Evolutionary conservation across 2,329 filamentous ascomycete species (phyloP).

Genomic region (Ophiostoma populinum): DNA sequence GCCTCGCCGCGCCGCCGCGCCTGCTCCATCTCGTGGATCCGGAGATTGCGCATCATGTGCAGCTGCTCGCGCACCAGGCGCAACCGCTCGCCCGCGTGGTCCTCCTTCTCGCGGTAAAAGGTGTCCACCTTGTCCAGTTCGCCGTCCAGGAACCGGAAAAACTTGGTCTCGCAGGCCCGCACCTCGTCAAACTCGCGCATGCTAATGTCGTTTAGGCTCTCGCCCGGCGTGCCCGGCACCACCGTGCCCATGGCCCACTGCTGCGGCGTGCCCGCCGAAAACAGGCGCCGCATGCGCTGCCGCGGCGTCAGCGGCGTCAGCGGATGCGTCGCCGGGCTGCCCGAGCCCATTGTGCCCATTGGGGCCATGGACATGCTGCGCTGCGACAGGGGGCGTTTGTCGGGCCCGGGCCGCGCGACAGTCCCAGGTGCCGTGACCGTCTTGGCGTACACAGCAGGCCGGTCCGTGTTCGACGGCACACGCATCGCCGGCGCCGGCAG

Average conservation of each 20-base stretch:
- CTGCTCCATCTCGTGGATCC: constrained; percentile 51
- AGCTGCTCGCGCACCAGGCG: constrained; percentile 62
- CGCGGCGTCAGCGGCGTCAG: constrained; percentile 3
- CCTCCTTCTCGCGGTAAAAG: constrained; percentile 80
- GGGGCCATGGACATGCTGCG: constrained; percentile 22
- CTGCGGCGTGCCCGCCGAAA: constrained; percentile 19
- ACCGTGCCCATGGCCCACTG: constrained; percentile 1
- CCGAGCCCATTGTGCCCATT: not conserved
- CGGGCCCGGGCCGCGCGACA: too few relatives aligned
- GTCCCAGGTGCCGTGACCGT: not conserved
- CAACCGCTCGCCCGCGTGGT: constrained; percentile 61
- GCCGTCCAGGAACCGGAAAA: constrained; percentile 67
- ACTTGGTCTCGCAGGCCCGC: constrained; percentile 61
- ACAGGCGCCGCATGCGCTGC: constrained; percentile 21
- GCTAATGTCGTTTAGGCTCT: constrained; percentile 15
- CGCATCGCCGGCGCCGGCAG: constrained; percentile 36
- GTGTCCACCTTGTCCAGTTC: constrained; percentile 83
- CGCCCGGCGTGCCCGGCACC: constrained; percentile 20
- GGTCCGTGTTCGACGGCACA: constrained; percentile 18
- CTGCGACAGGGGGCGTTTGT: too few relatives aligned
- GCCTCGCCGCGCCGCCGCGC: constrained; percentile 16
- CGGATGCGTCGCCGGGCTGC: not conserved
- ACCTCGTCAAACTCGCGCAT: constrained; percentile 32
- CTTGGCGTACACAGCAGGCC: constrained; percentile 8
- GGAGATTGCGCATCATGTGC: constrained; percentile 78